Base-by-base conservation (phyloP, 345 rosid genomes). In the Lumnitzera littorea region DNA sequence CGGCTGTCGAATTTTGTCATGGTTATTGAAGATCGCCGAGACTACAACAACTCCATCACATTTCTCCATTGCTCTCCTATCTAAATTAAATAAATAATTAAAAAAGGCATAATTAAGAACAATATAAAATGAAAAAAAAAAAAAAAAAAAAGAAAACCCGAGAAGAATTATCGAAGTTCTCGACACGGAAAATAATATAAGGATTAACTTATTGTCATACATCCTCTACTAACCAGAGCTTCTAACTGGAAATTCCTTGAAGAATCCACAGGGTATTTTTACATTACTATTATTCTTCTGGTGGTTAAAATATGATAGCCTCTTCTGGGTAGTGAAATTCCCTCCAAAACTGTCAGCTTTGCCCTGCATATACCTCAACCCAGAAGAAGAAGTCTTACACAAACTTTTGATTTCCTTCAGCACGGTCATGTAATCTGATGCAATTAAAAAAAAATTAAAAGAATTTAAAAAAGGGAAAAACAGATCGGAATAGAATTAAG, bases 1-100 rank as follows among this genome's bases (percentile, higher is more conserved):
- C 11, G 96, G 96, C 64, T 92, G 98, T 57, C 96, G 80, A 61
- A 92, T 80, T 67, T 87, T 89, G 77, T 92, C 98, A 56, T 92
- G 96, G 67, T 87, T 85, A 60, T 87, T 87, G 80, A 89, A 84
- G 47, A 92, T 81, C 8, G 98, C 98, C 17, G 98, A 89, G 61
- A 78, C 89, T 53, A 87, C 96, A 10, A 85, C 94, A 20, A 92
- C 65, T 50, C 78, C 91, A 15, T 62, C 49, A 67, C 98, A 92
- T 41, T 71, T 81, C 70, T 87, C 84, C 98, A 89, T 92, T 46
- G 84, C 89, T 58, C 52, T 78, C 72, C 70, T 67, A 74, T 89
- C 98, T 89, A 72, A 68, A 78, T 56, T 13, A 48, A 11, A 58
- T 46, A 20, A 14, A 12, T 13, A 53, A 0, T 43, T 48, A 5